Conservation (phyloP, 805 yeast species). For the Myxozyma monticola region DNA sequence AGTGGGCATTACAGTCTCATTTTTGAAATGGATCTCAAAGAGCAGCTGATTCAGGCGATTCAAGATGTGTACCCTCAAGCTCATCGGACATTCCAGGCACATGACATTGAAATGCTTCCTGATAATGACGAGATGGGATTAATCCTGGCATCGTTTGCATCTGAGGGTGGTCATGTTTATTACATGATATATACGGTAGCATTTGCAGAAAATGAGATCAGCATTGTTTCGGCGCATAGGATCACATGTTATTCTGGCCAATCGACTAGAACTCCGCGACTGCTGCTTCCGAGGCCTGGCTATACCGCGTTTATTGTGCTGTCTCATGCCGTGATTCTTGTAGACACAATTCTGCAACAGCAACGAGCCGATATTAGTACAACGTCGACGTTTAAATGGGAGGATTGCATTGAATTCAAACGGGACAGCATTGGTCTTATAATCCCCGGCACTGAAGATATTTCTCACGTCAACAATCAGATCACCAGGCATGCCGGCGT, state of each 20-base stretch:
- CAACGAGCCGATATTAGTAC: conserved; percentile 38
- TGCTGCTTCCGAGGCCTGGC: conserved; percentile 60
- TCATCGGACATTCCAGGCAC: conserved; percentile 50
- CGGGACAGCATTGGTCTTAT: conserved; percentile 53
- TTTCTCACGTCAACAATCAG: conserved; percentile 31
- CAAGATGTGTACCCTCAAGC: conserved; percentile 55
- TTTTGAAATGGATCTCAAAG: conserved; percentile 42
- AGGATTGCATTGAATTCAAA: conserved; percentile 63
- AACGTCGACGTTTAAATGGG: conserved; percentile 61
- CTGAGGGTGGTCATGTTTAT: conserved; percentile 39
- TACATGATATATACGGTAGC: conserved; percentile 57
- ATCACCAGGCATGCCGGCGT: conserved; percentile 47
- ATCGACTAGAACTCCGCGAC: conserved; percentile 45
- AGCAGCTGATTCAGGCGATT: conserved; percentile 44
- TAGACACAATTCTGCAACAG: conserved; percentile 54
- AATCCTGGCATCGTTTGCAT: conserved; percentile 50
- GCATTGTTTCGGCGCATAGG: conserved; percentile 64
- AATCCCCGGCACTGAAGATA: conserved; percentile 59
- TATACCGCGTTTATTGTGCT: conserved; percentile 61
- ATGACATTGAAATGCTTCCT: conserved; percentile 60
- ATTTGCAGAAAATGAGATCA: conserved; percentile 52
- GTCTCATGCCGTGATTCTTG: conserved; percentile 60
- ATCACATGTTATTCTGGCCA: conserved; percentile 50
- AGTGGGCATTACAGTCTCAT: conserved; percentile 46
- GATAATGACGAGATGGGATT: conserved; percentile 47